A percentile compares a stretch with the other conserved stretches of the same genome.
Conservation (phyloP, 2,329 filamentous ascomycete species). For the Calonectria henricotiae region DNA sequence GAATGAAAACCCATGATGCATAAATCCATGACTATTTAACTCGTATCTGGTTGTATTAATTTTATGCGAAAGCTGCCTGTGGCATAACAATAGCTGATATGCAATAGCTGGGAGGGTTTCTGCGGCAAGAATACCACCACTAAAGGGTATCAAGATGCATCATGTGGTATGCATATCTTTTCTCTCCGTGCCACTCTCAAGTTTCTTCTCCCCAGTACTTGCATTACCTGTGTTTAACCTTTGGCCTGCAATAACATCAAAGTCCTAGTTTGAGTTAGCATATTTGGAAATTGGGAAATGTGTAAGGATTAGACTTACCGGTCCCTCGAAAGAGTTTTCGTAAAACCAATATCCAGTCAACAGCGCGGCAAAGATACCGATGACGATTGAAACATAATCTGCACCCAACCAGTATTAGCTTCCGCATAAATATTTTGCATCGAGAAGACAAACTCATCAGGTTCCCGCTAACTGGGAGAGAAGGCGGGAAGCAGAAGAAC, state of each 20-base stretch:
- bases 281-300: not conserved
- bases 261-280: not conserved
- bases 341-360: slow-evolving; percentile 41
- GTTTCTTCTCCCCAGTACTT: not conserved
- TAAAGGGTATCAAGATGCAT: too few species aligned
- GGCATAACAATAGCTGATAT: too few species aligned
- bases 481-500: slow-evolving; percentile 48
- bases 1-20: not conserved
- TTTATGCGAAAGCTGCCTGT: too few species aligned
- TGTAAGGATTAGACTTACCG: slow-evolving; percentile 32
- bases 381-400: slow-evolving; percentile 57
- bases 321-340: slow-evolving; percentile 44
- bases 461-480: slow-evolving; percentile 40
- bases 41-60: too few species aligned
- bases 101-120: too few species aligned
- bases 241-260: slow-evolving; percentile 7
- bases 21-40: not conserved
- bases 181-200: not conserved
- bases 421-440: not conserved
- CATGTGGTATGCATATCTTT: too few species aligned
- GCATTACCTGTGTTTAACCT: not conserved
- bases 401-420: not conserved
- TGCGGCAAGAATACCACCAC: too few species aligned
- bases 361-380: slow-evolving; percentile 55
- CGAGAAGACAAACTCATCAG: slow-evolving; percentile 34